phyloP scores from a whole-genome alignment of 805 yeast species.

The Ogataea naganishii region DNA sequence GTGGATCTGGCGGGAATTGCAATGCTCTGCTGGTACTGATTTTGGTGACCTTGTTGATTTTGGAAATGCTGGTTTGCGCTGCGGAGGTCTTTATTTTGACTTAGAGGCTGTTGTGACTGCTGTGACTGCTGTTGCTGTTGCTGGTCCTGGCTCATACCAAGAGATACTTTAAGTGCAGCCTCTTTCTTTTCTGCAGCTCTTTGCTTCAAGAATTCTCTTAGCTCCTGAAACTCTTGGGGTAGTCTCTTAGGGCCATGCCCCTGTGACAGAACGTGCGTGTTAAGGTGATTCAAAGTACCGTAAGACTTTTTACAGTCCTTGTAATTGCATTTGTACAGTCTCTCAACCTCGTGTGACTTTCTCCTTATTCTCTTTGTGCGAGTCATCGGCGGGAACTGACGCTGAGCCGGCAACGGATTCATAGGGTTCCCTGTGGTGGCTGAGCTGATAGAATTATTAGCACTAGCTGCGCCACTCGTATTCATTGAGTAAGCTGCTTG shows the following conservation, averaged over 20 bases:
- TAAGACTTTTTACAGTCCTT: slow-evolving; percentile 42
- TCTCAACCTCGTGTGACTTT: slow-evolving; percentile 45
- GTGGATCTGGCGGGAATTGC: background rate
- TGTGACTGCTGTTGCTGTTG: background rate
- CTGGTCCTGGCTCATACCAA: slow-evolving; percentile 7
- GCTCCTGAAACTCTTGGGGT: slow-evolving; percentile 46
- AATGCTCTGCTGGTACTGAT: background rate
- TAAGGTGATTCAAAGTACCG: slow-evolving; percentile 52
- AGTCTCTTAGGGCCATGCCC: slow-evolving; percentile 45
- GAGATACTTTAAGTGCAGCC: slow-evolving; percentile 10
- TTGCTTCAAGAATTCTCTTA: slow-evolving; percentile 33
- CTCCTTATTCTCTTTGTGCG: slow-evolving; percentile 47
- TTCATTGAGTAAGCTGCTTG: too few species aligned
- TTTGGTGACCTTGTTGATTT: slow-evolving; percentile 1
- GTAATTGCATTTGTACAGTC: slow-evolving; percentile 41
- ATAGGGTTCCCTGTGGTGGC: too few species aligned
- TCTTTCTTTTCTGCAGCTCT: too few species aligned
- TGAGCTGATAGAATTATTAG: too few species aligned
- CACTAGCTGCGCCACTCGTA: too few species aligned
- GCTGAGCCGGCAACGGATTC: too few species aligned
- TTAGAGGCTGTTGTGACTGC: background rate
- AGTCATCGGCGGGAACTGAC: too few species aligned
- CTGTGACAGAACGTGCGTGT: slow-evolving; percentile 46
- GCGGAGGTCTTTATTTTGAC: background rate
- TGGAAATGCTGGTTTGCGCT: background rate